Evolutionary conservation across 495 filamentous ascomycete species (phyloP).

Genomic region (Aspergillus carlsbadensis): DNA sequence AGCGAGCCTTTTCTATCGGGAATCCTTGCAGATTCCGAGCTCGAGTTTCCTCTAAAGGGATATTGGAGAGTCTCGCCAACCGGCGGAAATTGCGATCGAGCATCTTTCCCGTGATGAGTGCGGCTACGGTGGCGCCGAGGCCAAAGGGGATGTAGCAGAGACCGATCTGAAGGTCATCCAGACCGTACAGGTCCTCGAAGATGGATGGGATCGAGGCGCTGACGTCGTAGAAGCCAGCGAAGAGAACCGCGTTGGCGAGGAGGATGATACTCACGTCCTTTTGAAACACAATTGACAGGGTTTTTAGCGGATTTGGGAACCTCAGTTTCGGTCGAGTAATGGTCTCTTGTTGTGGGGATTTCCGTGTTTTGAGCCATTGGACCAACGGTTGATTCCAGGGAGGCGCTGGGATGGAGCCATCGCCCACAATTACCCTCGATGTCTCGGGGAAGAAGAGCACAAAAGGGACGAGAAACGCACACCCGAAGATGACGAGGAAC

Average conservation of each 20-base stretch:
- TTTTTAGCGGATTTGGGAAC: slow-evolving; percentile 70
- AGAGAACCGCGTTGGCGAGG: slow-evolving; percentile 47
- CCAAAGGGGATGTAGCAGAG: slow-evolving; percentile 49
- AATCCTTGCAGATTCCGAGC: slow-evolving; percentile 55
- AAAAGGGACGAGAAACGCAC: slow-evolving; percentile 32
- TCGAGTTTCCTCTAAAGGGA: slow-evolving; percentile 50
- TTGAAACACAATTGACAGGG: slow-evolving; percentile 62
- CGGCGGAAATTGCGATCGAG: slow-evolving; percentile 49
- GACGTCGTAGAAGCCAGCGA: slow-evolving; percentile 38
- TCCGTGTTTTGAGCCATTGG: not conserved
- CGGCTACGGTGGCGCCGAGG: slow-evolving; percentile 69
- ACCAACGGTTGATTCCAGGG: slow-evolving; percentile 11
- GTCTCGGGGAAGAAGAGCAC: slow-evolving; percentile 46
- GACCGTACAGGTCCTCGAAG: slow-evolving; percentile 40
- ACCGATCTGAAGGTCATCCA: slow-evolving; percentile 51
- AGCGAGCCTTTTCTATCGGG: slow-evolving; percentile 63
- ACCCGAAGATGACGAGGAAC: slow-evolving; percentile 64
- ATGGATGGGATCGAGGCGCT: slow-evolving; percentile 43
- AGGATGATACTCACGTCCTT: slow-evolving; percentile 47
- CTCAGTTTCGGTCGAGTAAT: slow-evolving; percentile 40
- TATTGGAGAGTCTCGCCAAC: slow-evolving; percentile 34
- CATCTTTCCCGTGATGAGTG: slow-evolving; percentile 85
- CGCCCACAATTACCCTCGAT: slow-evolving; percentile 44
- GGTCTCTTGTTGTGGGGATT: not conserved
- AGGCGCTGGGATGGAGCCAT: slow-evolving; percentile 29